Evolutionary conservation across 2,329 filamentous ascomycete species (phyloP), one percentile per base, ranked within the genome.

Genomic region (Microsporum ferrugineum): DNA sequence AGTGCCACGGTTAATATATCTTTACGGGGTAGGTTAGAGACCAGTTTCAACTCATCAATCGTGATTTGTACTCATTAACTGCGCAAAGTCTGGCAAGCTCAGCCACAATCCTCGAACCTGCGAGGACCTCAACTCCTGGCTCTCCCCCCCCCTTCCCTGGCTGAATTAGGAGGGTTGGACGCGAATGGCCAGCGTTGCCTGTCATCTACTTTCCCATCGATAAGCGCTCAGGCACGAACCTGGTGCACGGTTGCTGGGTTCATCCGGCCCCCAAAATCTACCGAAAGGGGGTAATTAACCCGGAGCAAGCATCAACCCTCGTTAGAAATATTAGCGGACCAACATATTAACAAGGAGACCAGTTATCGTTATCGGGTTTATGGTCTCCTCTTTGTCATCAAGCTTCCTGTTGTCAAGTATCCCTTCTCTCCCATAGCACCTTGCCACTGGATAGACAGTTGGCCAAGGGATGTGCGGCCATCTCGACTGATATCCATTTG

Each of bases 371-470:
- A 12, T 29, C 45, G 14, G 23, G 45, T 7, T 41, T 39, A 62
- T 55, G 41, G 66, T 61, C 73, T 71, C 67, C 73, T 76, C 65
- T 76, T 73, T 33, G 76, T 78, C 66, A 78, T 69, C 59, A 95
- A 76, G 79, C 88, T 92, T 7, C 91, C 91, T 5, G 94, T 99
- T 51, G 87, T 90, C 70, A 99, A 77, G 67, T 85, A 91, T 0
- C 94, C 94, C 68, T 84, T 83, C 74, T 92, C 94, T 0, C 94
- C 94, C 87, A 96, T 91, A 64, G 88, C 84, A 41, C 88, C 88
- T 65, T 89, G 82, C 94, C 94, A 99, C 60, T 89, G 87, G 62
- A 97, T 88, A 49, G 86, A 87, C 66, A 97, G 75, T 64, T 94
- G 85, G 3, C 91, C 92, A 70, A 97, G 84, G 23, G 86, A 78